Percentiles rank a stretch among this genome's conserved stretches.
phyloP scores from a whole-genome alignment of 331 rosid genomes.

The Telfairia occidentalis region DNA sequence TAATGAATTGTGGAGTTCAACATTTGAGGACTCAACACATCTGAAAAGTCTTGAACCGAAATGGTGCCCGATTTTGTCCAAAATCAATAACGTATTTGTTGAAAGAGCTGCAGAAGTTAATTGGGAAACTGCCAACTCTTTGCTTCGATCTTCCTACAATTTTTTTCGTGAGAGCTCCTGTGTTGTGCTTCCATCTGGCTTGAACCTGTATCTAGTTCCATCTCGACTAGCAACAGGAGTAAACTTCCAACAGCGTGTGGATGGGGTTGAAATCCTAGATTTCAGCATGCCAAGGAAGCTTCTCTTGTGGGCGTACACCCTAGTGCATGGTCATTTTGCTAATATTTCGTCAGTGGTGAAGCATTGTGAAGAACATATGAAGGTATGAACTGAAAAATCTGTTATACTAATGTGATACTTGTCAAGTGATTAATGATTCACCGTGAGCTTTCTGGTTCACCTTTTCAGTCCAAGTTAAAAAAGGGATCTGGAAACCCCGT shows the following conservation, averaged over 20 bases:
- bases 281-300: constrained; percentile 95
- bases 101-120: constrained; percentile 60
- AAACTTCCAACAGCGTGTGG: constrained; percentile 36
- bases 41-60: constrained; percentile 47
- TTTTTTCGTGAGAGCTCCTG: constrained; percentile 90
- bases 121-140: constrained; percentile 56
- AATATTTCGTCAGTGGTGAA: constrained; percentile 74
- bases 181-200: constrained; percentile 57
- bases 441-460: constrained; percentile 7
- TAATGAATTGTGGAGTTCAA: constrained; percentile 66
- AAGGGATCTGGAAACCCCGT: constrained; percentile 61
- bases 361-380: constrained; percentile 84
- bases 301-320: constrained; percentile 83
- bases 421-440: background rate
- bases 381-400: constrained; percentile 43
- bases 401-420: background rate
- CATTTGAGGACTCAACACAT: constrained; percentile 54
- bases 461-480: constrained; percentile 70
- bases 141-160: constrained; percentile 81
- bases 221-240: constrained; percentile 40
- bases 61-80: constrained; percentile 50
- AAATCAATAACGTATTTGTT: constrained; percentile 35
- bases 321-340: constrained; percentile 64
- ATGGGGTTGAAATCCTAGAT: constrained; percentile 74
- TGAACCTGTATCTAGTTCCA: constrained; percentile 56